Evolutionary conservation across 108 stramenopile genomes (phyloP), one percentile per base, ranked within the genome.

Genomic region (Nitzschia inconspicua): DNA sequence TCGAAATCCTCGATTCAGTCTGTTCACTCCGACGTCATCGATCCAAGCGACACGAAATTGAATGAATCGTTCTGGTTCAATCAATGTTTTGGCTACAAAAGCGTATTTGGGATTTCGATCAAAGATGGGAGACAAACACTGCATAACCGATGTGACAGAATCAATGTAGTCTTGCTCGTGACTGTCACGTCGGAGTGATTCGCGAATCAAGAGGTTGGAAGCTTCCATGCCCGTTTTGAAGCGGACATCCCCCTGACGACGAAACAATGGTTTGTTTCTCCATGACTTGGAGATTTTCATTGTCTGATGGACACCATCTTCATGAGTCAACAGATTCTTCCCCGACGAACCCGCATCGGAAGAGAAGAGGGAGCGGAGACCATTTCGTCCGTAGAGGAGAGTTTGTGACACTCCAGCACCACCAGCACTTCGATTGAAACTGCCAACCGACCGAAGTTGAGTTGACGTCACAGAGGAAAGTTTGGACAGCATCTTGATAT

Each of bases 71-170:
- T 95, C 95, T 9, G 95, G 95, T 56, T 95, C 95, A 70, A 95
- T 85, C 44, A 95, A 47, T 22, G 92, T 89, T 66, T 98, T 98
- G 36, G 95, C 96, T 10, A 94, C 84, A 74, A 95, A 98, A 20
- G 97, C 97, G 61, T 96, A 96, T 23, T 92, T 78, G 1, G 97
- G 97, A 60, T 89, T 95, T 13, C 97, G 80, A 54, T 98, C 97
- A 61, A 98, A 96, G 31, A 98, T 75, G 28, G 95, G 94, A 13
- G 90, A 88, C 9, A 98, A 70, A 34, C 78, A 82, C 36, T 78
- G 76, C 75, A 98, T 77, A 44, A 83, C 78, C 42, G 68, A 61
- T 1, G 76, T 60, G 28, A 95, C 78, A 25, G 84, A 75, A 24
- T 95, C 86, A 51, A 96, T 84, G 57, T 87, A 98, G 18, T 89